Conservation (phyloP, 176 grass and related monocot species). For the Rhynchospora pubera region DNA sequence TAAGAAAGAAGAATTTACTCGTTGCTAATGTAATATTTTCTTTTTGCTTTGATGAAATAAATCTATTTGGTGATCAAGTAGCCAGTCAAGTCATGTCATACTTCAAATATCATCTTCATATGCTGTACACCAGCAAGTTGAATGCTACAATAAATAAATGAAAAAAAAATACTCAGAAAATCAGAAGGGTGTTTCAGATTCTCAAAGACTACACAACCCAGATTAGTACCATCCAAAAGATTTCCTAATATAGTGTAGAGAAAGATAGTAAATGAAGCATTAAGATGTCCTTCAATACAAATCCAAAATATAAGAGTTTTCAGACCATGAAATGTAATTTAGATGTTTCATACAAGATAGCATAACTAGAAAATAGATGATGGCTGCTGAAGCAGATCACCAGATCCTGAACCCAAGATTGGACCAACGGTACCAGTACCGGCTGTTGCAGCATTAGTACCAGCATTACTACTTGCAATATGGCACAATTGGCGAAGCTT, state of each 20-base stretch:
- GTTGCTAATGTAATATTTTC: no score
- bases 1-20: no score
- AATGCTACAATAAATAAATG: not conserved
- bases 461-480: constrained; percentile 48
- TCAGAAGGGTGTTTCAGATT: not conserved
- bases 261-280: not conserved
- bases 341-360: not conserved
- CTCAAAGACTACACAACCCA: no score
- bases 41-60: not conserved
- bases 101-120: not conserved
- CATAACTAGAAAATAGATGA: constrained; percentile 23
- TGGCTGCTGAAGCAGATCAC: not conserved
- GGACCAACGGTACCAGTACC: not conserved
- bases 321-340: not conserved
- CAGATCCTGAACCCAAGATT: constrained; percentile 7
- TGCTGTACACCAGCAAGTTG: not conserved
- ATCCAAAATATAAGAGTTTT: constrained; percentile 1
- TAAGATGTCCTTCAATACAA: not conserved
- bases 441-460: not conserved
- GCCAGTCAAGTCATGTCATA: not conserved
- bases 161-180: not conserved
- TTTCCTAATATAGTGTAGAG: no score
- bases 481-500: constrained; percentile 95
- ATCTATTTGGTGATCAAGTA: not conserved
- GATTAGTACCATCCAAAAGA: no score